Base-by-base conservation (phyloP, 352 stramenopile genomes). In the Blastocystis sp. region DNA sequence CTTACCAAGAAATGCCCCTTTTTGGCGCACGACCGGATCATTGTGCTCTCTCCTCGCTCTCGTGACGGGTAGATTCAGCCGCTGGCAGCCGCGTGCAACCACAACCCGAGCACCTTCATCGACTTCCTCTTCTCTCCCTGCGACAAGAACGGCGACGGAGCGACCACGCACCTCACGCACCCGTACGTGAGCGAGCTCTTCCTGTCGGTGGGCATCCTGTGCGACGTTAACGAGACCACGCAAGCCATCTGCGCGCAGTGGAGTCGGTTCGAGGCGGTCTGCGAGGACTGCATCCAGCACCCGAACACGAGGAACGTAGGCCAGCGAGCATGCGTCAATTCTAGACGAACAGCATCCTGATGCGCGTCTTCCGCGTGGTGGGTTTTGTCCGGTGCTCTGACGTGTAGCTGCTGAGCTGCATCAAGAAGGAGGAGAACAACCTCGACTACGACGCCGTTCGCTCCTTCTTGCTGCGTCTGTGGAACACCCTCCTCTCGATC, bases 1-100 rank as follows among this genome's bases (percentile, higher is more conserved):
- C 41, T 85, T 12, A 37, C 65, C 26, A 29, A 31, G n/a, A 51
- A 62, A 10, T 85, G 74, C 66, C 74, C 74, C 3, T 67, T 85
- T 29, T 41, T 85, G 6, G 21, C 74, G 24, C 65, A 85, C 61
- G 50, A 67, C 29, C n/a, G 37, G 6, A 59, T 67, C 12, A 50
- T 85, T n/a, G 74, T 85, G 26, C 10, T 10, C 4, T 2, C 45
- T 16, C n/a, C 24, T 19, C 12, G 26, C 3, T 12, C 10, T 16
- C 24, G 31, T 85, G 4, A 66, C n/a, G 4, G 12, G 55, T 85
- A 85, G 74, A 59, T 67, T 1, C 13, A 85, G 35, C 55, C 74
- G 9, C 41, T 85, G 9, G 45, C 74, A 3, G 33, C 67, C 21
- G 45, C 55, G 13, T 62, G 31, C 37, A 85, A 85, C 31, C 1